These are phyloP conservation scores for Gaultheria prostrata DNA, from an alignment of 148 eudicot genomes.

Conservation along the genomic window DNA sequence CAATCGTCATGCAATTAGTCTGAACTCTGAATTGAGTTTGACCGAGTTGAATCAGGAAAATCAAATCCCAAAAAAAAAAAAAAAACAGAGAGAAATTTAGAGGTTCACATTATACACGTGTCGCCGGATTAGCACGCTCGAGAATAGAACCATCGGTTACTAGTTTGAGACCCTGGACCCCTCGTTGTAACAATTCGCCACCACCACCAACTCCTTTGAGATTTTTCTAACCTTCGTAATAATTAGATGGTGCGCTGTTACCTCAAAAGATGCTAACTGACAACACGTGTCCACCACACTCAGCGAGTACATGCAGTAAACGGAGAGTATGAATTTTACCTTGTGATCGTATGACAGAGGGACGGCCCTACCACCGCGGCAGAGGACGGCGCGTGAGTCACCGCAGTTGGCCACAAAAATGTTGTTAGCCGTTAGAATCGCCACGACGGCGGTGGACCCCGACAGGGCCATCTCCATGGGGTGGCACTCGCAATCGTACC, in stretches of 20 bases:
- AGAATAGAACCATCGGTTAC: neutral
- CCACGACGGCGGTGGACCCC: slow-evolving; percentile 48
- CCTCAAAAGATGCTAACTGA: neutral
- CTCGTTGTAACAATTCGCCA: neutral
- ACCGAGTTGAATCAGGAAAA: neutral
- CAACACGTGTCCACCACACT: neutral
- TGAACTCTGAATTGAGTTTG: neutral
- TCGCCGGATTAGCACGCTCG: neutral
- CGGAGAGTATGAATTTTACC: slow-evolving; percentile 16
- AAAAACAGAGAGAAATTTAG: too few species aligned
- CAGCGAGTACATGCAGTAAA: slow-evolving; percentile 1
- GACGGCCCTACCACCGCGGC: slow-evolving; percentile 26
- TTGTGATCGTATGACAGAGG: slow-evolving; percentile 52
- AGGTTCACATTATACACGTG: neutral
- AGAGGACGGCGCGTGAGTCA: slow-evolving; percentile 53
- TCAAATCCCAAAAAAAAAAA: neutral
- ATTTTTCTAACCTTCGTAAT: neutral
- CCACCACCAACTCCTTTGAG: neutral
- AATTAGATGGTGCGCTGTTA: neutral
- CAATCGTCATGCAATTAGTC: neutral
- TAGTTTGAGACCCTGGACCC: neutral
- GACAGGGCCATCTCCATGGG: neutral
- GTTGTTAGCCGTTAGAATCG: slow-evolving; percentile 27
- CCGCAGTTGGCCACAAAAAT: slow-evolving; percentile 53
- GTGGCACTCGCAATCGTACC: slow-evolving; percentile 19